Evolutionary conservation across 2,329 filamentous ascomycete genomes (phyloP).

Genomic region (Pleurostoma richardsiae): DNA sequence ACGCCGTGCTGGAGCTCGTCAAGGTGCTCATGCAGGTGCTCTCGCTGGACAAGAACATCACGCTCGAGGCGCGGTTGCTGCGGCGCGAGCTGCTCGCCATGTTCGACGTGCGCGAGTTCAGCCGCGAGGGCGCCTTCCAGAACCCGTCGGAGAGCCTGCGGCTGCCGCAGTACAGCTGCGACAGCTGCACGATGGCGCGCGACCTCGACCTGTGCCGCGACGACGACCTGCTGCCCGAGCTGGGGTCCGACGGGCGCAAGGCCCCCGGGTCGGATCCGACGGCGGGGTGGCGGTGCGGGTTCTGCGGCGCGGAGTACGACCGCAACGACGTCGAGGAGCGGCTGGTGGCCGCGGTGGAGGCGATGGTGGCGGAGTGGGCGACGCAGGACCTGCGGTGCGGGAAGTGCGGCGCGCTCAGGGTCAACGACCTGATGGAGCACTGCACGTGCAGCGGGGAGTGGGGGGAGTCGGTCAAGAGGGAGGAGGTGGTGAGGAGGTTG

Average conservation of each 20-base stretch:
- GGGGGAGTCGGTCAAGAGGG: constrained; percentile 64
- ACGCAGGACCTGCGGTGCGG: constrained; percentile 84
- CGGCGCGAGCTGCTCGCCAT: constrained; percentile 84
- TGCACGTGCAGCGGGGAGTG: constrained; percentile 89
- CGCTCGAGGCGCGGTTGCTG: constrained; percentile 79
- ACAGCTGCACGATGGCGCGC: constrained; percentile 82
- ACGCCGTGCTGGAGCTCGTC: constrained; percentile 83
- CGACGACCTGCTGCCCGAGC: constrained; percentile 65
- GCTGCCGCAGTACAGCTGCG: constrained; percentile 74
- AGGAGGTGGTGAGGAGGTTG: constrained; percentile 60
- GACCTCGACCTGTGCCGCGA: constrained; percentile 93
- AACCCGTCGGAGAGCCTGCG: constrained; percentile 77
- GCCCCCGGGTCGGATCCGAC: constrained; percentile 23
- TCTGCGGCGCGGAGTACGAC: constrained; percentile 72
- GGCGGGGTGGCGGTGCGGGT: constrained; percentile 65
- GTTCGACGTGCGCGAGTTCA: constrained; percentile 94
- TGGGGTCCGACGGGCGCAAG: constrained; percentile 12
- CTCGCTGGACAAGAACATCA: constrained; percentile 84
- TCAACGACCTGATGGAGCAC: constrained; percentile 96
- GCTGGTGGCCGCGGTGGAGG: constrained; percentile 72
- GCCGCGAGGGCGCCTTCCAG: constrained; percentile 76
- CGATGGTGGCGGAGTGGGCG: constrained; percentile 71
- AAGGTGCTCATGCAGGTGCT: constrained; percentile 92
- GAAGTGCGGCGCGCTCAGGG: constrained; percentile 65
- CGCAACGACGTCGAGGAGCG: constrained; percentile 79